A percentile compares a stretch with the other conserved stretches of the same genome.
These are phyloP conservation scores for Clarireedia paspali DNA, from an alignment of 2,329 filamentous ascomycete genomes.

Conservation along the genomic window DNA sequence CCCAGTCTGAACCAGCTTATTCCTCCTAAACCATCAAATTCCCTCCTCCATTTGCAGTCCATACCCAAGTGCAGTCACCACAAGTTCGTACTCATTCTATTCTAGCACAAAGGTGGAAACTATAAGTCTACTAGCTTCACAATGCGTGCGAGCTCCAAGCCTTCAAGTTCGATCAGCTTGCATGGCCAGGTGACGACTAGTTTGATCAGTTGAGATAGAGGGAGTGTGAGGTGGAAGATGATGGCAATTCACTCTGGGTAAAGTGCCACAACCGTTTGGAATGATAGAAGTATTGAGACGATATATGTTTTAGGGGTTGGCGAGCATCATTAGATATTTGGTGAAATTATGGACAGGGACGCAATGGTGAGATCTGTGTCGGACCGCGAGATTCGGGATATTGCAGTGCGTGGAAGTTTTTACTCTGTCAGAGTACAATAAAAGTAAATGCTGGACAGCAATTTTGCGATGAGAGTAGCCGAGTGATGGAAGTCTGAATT, in stretches of 20 bases:
- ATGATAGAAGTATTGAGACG: not conserved
- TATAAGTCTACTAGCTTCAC: not conserved
- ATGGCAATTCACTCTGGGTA: not conserved
- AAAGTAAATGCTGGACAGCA: too few species aligned
- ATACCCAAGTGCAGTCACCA: not conserved
- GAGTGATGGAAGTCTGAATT: too few species aligned
- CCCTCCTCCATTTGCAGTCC: not conserved
- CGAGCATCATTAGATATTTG: not conserved
- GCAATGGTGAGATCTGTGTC: too few species aligned
- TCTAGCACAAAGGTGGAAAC: not conserved
- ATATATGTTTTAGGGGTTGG: too few species aligned
- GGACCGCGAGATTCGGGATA: too few species aligned
- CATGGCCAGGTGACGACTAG: not conserved
- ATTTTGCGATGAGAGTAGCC: too few species aligned
- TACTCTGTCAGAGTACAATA: too few species aligned
- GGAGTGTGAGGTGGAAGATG: not conserved
- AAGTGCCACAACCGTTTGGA: not conserved
- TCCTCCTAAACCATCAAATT: too few species aligned
- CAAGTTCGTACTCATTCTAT: not conserved
- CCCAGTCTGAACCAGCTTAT: too few species aligned
- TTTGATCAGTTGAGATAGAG: not conserved
- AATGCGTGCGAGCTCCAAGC: not conserved
- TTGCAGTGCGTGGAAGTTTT: too few species aligned
- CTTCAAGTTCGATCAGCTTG: not conserved
- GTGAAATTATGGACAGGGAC: not conserved